phyloP scores from a whole-genome alignment of 345 rosid species.

The Acer yangbiense region DNA sequence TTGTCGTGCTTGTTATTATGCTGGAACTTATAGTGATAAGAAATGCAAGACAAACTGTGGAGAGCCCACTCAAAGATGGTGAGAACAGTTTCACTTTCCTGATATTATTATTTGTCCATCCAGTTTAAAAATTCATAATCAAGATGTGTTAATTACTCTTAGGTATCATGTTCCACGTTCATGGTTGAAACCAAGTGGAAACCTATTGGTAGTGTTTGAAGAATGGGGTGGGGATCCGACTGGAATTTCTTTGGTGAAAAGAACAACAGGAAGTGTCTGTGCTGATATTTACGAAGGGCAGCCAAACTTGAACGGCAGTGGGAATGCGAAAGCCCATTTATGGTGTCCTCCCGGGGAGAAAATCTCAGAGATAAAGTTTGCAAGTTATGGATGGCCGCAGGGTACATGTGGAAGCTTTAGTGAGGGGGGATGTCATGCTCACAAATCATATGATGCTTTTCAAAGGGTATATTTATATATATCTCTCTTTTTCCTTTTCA shows the following conservation, averaged over 20 bases:
- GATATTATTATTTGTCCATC: not conserved
- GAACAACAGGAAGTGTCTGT: constrained; percentile 49
- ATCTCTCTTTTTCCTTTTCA: too few species aligned
- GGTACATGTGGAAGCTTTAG: constrained; percentile 60
- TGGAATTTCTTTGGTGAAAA: constrained; percentile 65
- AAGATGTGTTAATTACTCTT: constrained; percentile 11
- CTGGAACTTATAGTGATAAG: constrained; percentile 47
- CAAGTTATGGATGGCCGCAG: constrained; percentile 65
- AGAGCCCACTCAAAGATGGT: constrained; percentile 84
- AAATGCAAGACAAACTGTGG: constrained; percentile 75
- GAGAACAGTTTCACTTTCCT: constrained; percentile 16
- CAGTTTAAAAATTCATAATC: not conserved
- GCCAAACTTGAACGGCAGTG: constrained; percentile 32
- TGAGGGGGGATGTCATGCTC: constrained; percentile 68
- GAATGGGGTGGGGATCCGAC: constrained; percentile 91
- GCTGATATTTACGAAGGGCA: constrained; percentile 55
- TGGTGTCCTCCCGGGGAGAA: constrained; percentile 58
- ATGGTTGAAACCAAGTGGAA: constrained; percentile 71
- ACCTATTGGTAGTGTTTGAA: constrained; percentile 73
- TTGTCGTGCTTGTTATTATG: constrained; percentile 74
- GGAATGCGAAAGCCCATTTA: constrained; percentile 44
- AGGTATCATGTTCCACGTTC: constrained; percentile 95
- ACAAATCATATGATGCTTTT: constrained; percentile 45
- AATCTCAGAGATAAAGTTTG: constrained; percentile 59
- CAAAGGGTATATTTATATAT: constrained; percentile 20